These are phyloP conservation scores for Cerioporus squamosus DNA, from an alignment of 1,284 basidiomycete genomes.

Conservation along the genomic window DNA sequence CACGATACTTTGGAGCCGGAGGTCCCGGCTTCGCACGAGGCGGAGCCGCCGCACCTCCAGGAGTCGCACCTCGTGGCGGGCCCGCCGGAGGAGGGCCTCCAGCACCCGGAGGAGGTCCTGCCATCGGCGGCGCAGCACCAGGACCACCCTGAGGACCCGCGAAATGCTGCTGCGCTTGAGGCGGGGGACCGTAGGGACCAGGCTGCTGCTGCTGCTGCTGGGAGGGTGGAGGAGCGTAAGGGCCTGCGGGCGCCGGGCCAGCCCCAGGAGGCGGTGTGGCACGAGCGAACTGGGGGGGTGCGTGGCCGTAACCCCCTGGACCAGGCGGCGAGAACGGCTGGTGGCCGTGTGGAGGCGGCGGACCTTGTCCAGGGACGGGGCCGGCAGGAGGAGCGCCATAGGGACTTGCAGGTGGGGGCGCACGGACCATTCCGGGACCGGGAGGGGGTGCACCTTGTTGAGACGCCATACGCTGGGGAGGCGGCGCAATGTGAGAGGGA, in stretches of 20 bases:
- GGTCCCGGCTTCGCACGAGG: conserved; percentile 46
- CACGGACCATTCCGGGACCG: conserved; percentile 11
- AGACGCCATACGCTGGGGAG: conserved; percentile 45
- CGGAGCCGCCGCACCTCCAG: conserved; percentile 38
- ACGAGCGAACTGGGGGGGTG: conserved; percentile 41
- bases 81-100: conserved; percentile 49
- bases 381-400: conserved; percentile 38
- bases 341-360: conserved; percentile 43
- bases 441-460: conserved; percentile 16
- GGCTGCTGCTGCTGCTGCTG: conserved; percentile 10
- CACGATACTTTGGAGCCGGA: conserved; percentile 84
- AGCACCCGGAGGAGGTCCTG: conserved; percentile 38
- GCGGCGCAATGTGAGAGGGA: conserved; percentile 36
- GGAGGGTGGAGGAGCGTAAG: conserved; percentile 20
- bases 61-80: conserved; percentile 44
- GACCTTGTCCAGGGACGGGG: conserved; percentile 35
- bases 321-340: conserved; percentile 31
- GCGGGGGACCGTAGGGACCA: conserved; percentile 18
- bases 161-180: conserved; percentile 22
- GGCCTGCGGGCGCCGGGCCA: conserved; percentile 25
- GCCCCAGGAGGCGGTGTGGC: conserved; percentile 22
- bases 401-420: conserved; percentile 17
- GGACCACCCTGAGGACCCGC: conserved; percentile 31
- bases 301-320: conserved; percentile 45
- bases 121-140: conserved; percentile 32